Percentiles rank a stretch among this genome's conserved stretches.
Conservation (phyloP, 805 yeast species). For the Barnettozyma siamensis region DNA sequence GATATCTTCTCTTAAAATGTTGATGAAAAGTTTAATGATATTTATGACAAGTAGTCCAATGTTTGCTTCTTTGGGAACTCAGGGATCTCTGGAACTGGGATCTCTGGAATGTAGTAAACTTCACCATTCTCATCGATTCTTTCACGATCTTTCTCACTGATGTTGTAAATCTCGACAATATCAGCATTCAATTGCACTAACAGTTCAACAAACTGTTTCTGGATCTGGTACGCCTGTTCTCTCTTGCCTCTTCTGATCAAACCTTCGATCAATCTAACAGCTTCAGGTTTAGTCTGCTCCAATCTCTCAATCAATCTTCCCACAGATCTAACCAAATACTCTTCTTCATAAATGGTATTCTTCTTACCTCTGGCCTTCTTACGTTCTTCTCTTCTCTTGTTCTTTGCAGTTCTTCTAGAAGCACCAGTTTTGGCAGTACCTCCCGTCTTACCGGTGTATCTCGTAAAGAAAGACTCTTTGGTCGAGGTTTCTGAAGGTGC, state of each 20-base stretch:
- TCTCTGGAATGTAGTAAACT: constrained; percentile 69
- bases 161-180: constrained; percentile 68
- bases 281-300: constrained; percentile 68
- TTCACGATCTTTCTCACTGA: constrained; percentile 83
- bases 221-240: constrained; percentile 80
- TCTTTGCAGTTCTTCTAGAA: constrained; percentile 85
- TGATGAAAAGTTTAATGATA: neutral
- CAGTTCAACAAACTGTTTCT: constrained; percentile 57
- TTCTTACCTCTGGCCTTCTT: constrained; percentile 95
- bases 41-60: constrained; percentile 40
- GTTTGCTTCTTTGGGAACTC: constrained; percentile 55
- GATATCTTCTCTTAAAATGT: constrained; percentile 2
- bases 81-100: constrained; percentile 61
- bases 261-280: constrained; percentile 65
- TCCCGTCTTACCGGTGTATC: constrained; percentile 92
- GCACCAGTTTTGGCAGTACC: constrained; percentile 98
- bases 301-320: constrained; percentile 85
- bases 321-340: constrained; percentile 80
- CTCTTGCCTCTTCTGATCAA: constrained; percentile 64
- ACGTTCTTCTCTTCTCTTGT: constrained; percentile 90
- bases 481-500: constrained; percentile 94
- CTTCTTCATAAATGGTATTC: constrained; percentile 97
- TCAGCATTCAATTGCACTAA: constrained; percentile 50
- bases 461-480: constrained; percentile 86
- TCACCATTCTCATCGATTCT: constrained; percentile 87